Percentiles rank a stretch among this genome's conserved stretches.
phyloP scores from a whole-genome alignment of 352 stramenopile genomes.

The Globisporangium barbulae region DNA sequence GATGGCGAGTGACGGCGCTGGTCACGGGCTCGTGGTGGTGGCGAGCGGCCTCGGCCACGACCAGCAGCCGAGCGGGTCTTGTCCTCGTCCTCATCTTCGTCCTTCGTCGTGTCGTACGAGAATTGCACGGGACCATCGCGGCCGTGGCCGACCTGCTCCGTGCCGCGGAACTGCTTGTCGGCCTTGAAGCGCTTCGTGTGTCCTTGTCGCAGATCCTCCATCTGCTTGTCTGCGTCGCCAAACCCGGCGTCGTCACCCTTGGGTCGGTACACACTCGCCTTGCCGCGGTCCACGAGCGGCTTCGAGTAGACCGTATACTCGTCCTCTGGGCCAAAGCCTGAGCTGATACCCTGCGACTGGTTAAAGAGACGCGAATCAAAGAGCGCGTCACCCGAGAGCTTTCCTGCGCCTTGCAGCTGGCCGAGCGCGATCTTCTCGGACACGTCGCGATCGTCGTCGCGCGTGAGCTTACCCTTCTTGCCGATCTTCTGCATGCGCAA shows the following conservation, averaged over 20 bases:
- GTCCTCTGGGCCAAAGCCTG: constrained; percentile 96
- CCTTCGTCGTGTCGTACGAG: constrained; percentile 57
- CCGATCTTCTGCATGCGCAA: constrained; percentile 95
- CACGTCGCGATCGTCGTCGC: constrained; percentile 95
- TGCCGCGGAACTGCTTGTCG: constrained; percentile 87
- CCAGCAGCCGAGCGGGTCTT: neutral
- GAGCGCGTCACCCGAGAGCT: constrained; percentile 80
- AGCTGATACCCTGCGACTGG: constrained; percentile 94
- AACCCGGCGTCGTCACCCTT: constrained; percentile 86
- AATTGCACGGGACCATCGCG: constrained; percentile 87
- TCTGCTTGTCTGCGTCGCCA: constrained; percentile 85
- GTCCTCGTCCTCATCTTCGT: constrained; percentile 29
- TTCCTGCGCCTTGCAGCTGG: constrained; percentile 89
- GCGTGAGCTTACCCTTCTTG: constrained; percentile 88
- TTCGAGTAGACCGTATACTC: constrained; percentile 99
- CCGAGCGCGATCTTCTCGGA: constrained; percentile 99
- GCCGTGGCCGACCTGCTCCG: constrained; percentile 48
- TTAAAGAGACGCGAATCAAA: constrained; percentile 99
- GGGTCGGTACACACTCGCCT: constrained; percentile 87
- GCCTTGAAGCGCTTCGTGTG: constrained; percentile 85
- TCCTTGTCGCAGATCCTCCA: constrained; percentile 87
- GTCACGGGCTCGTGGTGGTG: constrained; percentile 13
- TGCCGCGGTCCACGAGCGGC: constrained; percentile 92
- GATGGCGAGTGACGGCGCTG: constrained; percentile 87
- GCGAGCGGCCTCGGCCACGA: constrained; percentile 16